These are phyloP conservation scores for Yarrowia divulgata DNA, from an alignment of 805 yeast species.

Conservation along the genomic window DNA sequence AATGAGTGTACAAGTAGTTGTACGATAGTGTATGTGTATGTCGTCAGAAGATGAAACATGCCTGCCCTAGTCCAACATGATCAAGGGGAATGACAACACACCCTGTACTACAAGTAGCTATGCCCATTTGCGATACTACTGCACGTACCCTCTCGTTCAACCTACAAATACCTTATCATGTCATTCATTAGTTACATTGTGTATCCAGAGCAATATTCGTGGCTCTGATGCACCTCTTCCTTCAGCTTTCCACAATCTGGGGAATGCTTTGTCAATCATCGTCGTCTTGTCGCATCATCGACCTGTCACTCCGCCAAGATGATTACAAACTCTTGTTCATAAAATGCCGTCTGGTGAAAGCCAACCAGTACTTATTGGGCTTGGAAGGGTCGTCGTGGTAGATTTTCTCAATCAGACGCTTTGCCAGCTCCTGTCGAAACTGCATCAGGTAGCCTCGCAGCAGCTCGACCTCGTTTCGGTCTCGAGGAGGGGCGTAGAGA, in stretches of 20 bases:
- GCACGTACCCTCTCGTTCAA: too few species aligned
- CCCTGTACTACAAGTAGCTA: too few species aligned
- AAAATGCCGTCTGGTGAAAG: constrained; percentile 91
- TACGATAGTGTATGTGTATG: too few species aligned
- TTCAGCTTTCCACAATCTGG: neutral
- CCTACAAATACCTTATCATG: constrained; percentile 1
- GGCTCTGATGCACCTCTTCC: constrained; percentile 10
- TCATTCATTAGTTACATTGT: constrained; percentile 37
- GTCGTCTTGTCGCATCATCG: too few species aligned
- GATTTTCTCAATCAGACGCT: constrained; percentile 75
- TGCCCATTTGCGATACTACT: too few species aligned
- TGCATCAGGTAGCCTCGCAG: constrained; percentile 85
- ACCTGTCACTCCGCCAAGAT: too few species aligned
- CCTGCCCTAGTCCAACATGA: too few species aligned
- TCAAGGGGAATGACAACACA: too few species aligned
- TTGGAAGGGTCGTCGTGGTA: constrained; percentile 61
- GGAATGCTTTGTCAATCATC: neutral
- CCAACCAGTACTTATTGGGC: constrained; percentile 95
- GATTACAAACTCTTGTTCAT: constrained; percentile 83
- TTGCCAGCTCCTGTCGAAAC: constrained; percentile 92
- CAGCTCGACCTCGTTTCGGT: constrained; percentile 76
- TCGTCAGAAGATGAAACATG: too few species aligned
- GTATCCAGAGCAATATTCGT: neutral
- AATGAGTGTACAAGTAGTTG: too few species aligned
- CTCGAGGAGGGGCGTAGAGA: constrained; percentile 73